Percentiles rank a stretch among this genome's conserved stretches.
These are phyloP conservation scores for Acanthamoeba culbertsoni DNA, from an alignment of 208 protist genomes.

Conservation along the genomic window DNA sequence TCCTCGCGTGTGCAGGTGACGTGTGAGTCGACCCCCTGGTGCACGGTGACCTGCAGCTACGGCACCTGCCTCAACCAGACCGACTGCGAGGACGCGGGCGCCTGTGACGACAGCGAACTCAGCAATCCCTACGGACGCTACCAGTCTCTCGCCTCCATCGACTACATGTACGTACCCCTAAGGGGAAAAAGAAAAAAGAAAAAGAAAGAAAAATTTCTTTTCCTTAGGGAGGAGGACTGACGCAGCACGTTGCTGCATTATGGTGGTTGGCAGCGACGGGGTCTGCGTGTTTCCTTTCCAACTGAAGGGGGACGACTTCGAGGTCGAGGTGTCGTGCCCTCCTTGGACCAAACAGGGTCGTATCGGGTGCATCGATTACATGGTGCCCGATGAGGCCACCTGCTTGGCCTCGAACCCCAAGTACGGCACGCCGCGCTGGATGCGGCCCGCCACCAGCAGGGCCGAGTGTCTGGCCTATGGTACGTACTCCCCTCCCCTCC, in stretches of 20 bases:
- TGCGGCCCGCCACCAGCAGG: neutral
- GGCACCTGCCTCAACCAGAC: neutral
- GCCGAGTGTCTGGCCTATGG: neutral
- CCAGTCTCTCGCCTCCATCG: neutral
- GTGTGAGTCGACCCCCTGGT: neutral
- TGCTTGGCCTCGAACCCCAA: neutral
- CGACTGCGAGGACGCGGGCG: neutral
- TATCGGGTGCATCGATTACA: neutral
- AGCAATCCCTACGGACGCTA: neutral
- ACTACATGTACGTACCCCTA: neutral
- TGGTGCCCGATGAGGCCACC: neutral
- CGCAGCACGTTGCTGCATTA: neutral
- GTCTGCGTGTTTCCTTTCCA: neutral
- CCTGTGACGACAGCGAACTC: neutral
- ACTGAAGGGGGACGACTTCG: neutral
- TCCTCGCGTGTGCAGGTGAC: neutral
- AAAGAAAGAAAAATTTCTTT: too few relatives aligned
- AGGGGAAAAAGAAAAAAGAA: too few relatives aligned
- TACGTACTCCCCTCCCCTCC: too few relatives aligned
- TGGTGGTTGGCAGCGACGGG: neutral
- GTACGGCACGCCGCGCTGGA: neutral
- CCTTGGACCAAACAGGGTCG: neutral
- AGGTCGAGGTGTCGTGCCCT: neutral
- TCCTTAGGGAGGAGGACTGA: neutral
- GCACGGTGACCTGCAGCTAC: neutral